phyloP scores from a whole-genome alignment of 2,329 filamentous ascomycete species.

The Teratosphaeria zuluensis region DNA sequence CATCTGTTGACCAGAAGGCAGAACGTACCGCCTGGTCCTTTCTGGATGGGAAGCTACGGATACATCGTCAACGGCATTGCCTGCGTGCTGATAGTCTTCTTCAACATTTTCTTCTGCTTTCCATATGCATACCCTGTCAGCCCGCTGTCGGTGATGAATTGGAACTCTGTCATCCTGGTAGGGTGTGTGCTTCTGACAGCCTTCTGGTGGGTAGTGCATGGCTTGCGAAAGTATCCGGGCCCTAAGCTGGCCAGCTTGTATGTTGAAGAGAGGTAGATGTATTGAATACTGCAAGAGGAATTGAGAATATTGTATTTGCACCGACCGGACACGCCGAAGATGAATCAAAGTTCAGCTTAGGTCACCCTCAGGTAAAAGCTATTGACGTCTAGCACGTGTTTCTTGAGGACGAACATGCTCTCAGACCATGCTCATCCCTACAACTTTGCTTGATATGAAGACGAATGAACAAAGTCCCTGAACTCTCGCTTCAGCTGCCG shows the following conservation, averaged over 20 bases:
- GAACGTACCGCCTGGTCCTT: conserved; percentile 24
- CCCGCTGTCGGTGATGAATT: conserved; percentile 20
- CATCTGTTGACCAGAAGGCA: conserved; percentile 24
- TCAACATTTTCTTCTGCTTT: conserved; percentile 29
- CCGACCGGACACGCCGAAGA: too few species aligned
- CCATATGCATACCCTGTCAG: conserved; percentile 22
- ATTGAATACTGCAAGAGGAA: neutral
- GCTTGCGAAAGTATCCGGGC: conserved; percentile 39
- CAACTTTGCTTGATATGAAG: neutral
- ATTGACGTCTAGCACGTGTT: neutral
- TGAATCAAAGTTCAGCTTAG: neutral
- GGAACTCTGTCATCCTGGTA: conserved; percentile 45
- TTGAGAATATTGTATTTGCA: neutral
- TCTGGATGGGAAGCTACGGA: conserved; percentile 26
- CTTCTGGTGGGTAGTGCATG: conserved; percentile 44
- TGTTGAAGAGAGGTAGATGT: conserved; percentile 4
- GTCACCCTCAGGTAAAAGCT: neutral
- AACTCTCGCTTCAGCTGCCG: neutral
- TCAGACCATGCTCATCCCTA: neutral
- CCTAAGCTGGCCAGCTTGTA: conserved; percentile 42
- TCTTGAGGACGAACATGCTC: neutral
- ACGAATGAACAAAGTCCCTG: neutral
- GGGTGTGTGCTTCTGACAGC: conserved; percentile 39
- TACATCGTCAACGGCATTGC: conserved; percentile 24
- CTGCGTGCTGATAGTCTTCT: conserved; percentile 26